phyloP scores from a whole-genome alignment of 108 stramenopile genomes.

The Discostella stelligeroides region DNA sequence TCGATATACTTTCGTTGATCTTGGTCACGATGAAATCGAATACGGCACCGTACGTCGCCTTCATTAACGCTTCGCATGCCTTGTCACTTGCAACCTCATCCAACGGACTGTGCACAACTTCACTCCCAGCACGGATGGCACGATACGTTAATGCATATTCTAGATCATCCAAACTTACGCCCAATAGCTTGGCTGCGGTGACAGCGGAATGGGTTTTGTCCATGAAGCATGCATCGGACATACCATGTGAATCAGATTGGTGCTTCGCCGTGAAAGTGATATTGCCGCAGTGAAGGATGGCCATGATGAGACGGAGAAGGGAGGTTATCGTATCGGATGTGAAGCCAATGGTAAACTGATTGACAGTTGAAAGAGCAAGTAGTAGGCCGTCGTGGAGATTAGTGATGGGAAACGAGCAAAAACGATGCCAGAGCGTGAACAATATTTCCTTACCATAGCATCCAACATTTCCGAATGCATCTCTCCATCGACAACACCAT shows the following conservation, averaged over 20 bases:
- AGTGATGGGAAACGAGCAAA: background rate
- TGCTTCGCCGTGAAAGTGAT: slow-evolving; percentile 72
- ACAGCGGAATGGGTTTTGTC: slow-evolving; percentile 66
- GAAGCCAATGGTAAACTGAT: slow-evolving; percentile 86
- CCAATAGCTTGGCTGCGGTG: slow-evolving; percentile 73
- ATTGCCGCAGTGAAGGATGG: slow-evolving; percentile 85
- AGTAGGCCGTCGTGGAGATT: no score
- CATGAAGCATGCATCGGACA: slow-evolving; percentile 68
- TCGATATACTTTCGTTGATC: slow-evolving; percentile 79
- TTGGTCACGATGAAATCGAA: slow-evolving; percentile 91
- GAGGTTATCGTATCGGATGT: slow-evolving; percentile 59
- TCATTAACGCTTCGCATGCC: slow-evolving; percentile 92
- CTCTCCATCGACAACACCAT: slow-evolving; percentile 82
- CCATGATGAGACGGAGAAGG: slow-evolving; percentile 72
- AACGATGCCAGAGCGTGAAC: no score
- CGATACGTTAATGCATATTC: slow-evolving; percentile 79
- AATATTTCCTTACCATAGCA: slow-evolving; percentile 91
- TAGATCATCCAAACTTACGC: slow-evolving; percentile 74
- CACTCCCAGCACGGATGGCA: slow-evolving; percentile 79
- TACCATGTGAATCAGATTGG: slow-evolving; percentile 40
- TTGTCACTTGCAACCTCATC: slow-evolving; percentile 82
- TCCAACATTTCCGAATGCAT: slow-evolving; percentile 81
- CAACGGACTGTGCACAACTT: slow-evolving; percentile 70
- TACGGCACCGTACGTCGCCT: slow-evolving; percentile 89
- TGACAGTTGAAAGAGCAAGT: no score